Evolutionary conservation across 768 basidiomycete species (phyloP).

Genomic region (Kondoa subrosea): DNA sequence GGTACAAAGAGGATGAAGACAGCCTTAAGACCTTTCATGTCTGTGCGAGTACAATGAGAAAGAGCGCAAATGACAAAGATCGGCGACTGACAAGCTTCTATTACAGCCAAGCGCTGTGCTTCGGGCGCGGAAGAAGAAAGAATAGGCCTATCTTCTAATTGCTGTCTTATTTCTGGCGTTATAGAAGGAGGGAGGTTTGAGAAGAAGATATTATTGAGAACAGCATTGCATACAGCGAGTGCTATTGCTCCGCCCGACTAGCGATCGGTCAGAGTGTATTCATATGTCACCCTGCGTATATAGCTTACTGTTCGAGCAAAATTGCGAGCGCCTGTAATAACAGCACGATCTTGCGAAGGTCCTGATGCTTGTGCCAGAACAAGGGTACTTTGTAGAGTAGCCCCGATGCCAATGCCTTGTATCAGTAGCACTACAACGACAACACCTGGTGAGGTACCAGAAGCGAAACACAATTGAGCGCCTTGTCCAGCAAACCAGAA

Average conservation of each 20-base stretch:
- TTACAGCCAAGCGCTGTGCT: background rate
- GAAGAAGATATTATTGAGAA: constrained; percentile 28
- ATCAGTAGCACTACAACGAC: constrained; percentile 49
- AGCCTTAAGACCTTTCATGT: background rate
- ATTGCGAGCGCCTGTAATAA: background rate
- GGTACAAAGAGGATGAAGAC: background rate
- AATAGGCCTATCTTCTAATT: background rate
- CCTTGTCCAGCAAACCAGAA: constrained; percentile 57
- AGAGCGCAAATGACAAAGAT: background rate
- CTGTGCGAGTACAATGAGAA: background rate
- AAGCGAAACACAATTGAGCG: constrained; percentile 47
- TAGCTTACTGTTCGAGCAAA: background rate
- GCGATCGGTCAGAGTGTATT: constrained; percentile 24
- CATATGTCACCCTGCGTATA: background rate
- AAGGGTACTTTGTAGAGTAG: background rate
- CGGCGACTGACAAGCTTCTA: background rate
- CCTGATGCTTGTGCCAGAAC: background rate
- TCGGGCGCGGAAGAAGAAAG: background rate
- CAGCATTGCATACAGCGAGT: constrained; percentile 29
- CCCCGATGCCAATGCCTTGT: constrained; percentile 17
- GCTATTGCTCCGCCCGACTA: constrained; percentile 32
- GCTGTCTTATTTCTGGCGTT: background rate
- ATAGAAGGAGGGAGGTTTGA: constrained; percentile 5
- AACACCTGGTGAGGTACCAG: constrained; percentile 38
- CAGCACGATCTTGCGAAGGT: background rate